Evolutionary conservation across 1,284 basidiomycete genomes (phyloP), one percentile per base, ranked within the genome.

Genomic region (Sporisorium iseilematis-ciliati): DNA sequence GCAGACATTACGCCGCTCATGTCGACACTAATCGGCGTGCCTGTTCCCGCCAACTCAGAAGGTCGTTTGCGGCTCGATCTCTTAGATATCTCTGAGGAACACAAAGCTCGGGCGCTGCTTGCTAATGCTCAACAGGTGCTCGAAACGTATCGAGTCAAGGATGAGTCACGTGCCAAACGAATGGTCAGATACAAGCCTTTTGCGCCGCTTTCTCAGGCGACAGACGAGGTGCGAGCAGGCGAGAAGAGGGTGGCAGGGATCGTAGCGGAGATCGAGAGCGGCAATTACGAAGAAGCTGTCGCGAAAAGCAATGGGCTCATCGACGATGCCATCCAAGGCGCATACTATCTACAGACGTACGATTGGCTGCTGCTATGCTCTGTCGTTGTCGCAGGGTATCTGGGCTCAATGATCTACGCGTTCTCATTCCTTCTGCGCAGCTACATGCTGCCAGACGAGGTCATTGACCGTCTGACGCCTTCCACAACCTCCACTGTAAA

Each of bases 331-430:
- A 86, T 95, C 3, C 86, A 88, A 51, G 93, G 93, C 0, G 86
- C 94, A 21, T 89, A 90, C 48, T 95, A 95, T 83, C 88, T 95
- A 6, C 92, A 95, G 84, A 94, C 92, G 29, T 91, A 94, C 82
- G 93, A 95, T 80, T 91, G 92, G 45, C 87, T 89, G 31, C 85
- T 94, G 46, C 90, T 95, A 26, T 89, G 90, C 25, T 86, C 83
- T 1, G 90, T 95, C 64, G 92, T 93, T 52, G 89, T 89, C 2
- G 77, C 88, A 4, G 93, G 92, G 5, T 95, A 95, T 84, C 80
- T 89, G 0, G 93, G 93, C 49, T 94, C 93, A 90, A 90, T 91
- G 29, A 23, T 83, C 7, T 84, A 85, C 57, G 75, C 80, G 7
- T 56, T 81, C 12, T 46, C 80, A 5, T 84, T 78, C 64, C 69